These are phyloP conservation scores for Hypomontagnella monticulosa DNA, from an alignment of 495 filamentous ascomycete species.

Conservation along the genomic window DNA sequence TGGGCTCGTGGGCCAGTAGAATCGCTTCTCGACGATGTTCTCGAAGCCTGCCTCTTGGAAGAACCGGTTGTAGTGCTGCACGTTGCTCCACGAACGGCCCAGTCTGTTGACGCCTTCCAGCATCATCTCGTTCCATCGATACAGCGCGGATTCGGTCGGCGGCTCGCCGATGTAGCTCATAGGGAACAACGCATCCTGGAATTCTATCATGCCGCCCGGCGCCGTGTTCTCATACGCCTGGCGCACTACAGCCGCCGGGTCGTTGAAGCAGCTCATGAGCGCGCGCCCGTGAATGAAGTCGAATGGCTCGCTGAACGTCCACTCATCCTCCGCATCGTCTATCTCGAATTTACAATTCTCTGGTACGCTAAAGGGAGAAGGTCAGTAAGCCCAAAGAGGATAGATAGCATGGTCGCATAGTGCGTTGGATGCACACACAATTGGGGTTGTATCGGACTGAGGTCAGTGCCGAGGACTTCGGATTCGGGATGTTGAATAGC, in stretches of 20 bases:
- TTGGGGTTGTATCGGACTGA: slow-evolving; percentile 63
- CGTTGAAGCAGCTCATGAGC: slow-evolving; percentile 59
- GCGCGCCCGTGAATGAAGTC: slow-evolving; percentile 65
- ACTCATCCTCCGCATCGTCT: slow-evolving; percentile 64
- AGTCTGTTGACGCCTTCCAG: slow-evolving; percentile 45
- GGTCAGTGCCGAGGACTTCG: slow-evolving; percentile 59
- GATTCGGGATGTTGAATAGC: slow-evolving; percentile 45
- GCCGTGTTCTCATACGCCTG: slow-evolving; percentile 57
- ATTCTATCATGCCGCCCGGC: slow-evolving; percentile 62
- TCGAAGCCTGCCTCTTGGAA: slow-evolving; percentile 46
- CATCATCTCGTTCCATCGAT: slow-evolving; percentile 49
- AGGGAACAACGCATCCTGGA: slow-evolving; percentile 55
- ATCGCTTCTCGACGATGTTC: slow-evolving; percentile 40
- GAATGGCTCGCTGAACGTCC: slow-evolving; percentile 60
- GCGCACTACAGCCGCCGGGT: slow-evolving; percentile 57
- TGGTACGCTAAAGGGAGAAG: slow-evolving; percentile 48
- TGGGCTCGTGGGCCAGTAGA: slow-evolving; percentile 47
- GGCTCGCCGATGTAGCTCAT: slow-evolving; percentile 46
- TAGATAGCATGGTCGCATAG: not conserved
- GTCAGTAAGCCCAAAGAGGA: not conserved
- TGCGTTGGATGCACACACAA: slow-evolving; percentile 44
- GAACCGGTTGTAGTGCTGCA: slow-evolving; percentile 36
- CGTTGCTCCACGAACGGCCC: slow-evolving; percentile 46
- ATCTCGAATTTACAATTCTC: slow-evolving; percentile 64
- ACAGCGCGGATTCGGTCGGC: slow-evolving; percentile 41